Percentiles rank a stretch among this genome's conserved stretches.
phyloP scores from a whole-genome alignment of 2,329 filamentous ascomycete genomes.

The Trichoderma polysporum region DNA sequence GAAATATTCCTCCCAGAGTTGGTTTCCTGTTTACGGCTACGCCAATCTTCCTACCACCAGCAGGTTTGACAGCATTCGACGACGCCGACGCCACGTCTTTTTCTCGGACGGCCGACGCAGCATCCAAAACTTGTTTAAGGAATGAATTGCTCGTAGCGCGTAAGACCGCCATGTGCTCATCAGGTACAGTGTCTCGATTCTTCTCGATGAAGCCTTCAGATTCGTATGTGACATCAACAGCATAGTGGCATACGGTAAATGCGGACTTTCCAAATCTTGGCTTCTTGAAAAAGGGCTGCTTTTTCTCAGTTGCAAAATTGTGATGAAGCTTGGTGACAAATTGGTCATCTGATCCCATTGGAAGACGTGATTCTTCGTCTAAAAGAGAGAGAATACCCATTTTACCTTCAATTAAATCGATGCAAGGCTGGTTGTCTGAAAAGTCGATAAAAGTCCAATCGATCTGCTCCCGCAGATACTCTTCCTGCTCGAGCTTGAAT shows the following conservation, averaged over 20 bases:
- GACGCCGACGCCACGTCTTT: slow-evolving; percentile 71
- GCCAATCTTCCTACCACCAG: slow-evolving; percentile 80
- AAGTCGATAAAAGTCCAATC: slow-evolving; percentile 99
- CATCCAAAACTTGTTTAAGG: slow-evolving; percentile 78
- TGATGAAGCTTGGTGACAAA: slow-evolving; percentile 96
- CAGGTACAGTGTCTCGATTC: slow-evolving; percentile 96
- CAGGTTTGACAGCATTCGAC: slow-evolving; percentile 73
- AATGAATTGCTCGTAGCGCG: slow-evolving; percentile 82
- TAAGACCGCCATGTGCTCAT: slow-evolving; percentile 95
- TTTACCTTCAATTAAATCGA: slow-evolving; percentile 96
- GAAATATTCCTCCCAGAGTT: slow-evolving; percentile 97
- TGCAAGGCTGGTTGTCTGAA: slow-evolving; percentile 98
- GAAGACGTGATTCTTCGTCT: slow-evolving; percentile 93
- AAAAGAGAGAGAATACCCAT: slow-evolving; percentile 88
- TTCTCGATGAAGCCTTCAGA: slow-evolving; percentile 99
- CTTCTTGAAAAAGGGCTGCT: slow-evolving; percentile 98
- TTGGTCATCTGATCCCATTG: slow-evolving; percentile 96
- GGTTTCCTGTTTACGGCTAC: slow-evolving; percentile 94
- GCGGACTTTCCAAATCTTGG: slow-evolving; percentile 95
- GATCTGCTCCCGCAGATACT: slow-evolving; percentile 93
- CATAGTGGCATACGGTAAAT: slow-evolving; percentile 98
- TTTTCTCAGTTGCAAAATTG: slow-evolving; percentile 86
- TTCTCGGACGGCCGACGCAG: slow-evolving; percentile 82
- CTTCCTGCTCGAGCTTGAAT: slow-evolving; percentile 98
- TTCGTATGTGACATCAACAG: slow-evolving; percentile 96